Evolutionary conservation across 371 early-diverging fungal genomes (phyloP).

Genomic region (Neoconidiobolus thromboides): DNA sequence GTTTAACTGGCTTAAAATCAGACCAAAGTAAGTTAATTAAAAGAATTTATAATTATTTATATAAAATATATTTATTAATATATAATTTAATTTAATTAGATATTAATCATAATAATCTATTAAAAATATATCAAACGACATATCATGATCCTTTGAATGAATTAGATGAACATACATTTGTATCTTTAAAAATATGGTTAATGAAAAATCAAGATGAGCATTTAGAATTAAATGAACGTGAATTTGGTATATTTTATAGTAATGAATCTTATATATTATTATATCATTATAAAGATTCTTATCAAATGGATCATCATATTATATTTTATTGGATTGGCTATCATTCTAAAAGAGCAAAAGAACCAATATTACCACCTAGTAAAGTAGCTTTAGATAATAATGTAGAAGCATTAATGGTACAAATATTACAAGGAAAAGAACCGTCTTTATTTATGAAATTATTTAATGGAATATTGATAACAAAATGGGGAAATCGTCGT

Average conservation of each 20-base stretch:
- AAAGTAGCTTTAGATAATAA: background rate
- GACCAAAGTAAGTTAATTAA: too few relatives aligned
- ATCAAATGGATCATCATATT: background rate
- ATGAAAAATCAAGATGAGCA: background rate
- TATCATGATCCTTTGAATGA: background rate
- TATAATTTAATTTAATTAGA: too few relatives aligned
- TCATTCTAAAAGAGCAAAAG: background rate
- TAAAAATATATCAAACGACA: too few relatives aligned
- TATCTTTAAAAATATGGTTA: slow-evolving; percentile 2
- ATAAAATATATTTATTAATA: too few relatives aligned
- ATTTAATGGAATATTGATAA: slow-evolving; percentile 1
- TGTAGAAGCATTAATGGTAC: slow-evolving; percentile 5
- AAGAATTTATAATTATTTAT: too few relatives aligned
- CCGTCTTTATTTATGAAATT: background rate
- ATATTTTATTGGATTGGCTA: slow-evolving; percentile 7
- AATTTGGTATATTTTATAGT: slow-evolving; percentile 2
- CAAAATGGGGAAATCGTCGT: background rate
- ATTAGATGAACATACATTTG: background rate
- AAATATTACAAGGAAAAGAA: slow-evolving; percentile 4
- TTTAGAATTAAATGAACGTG: background rate
- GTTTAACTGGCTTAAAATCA: too few relatives aligned
- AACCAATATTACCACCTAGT: background rate
- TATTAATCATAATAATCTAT: too few relatives aligned
- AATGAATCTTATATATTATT: slow-evolving; percentile 2
- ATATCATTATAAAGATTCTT: background rate